These are phyloP conservation scores for Blastobotrys petasosporus DNA, from an alignment of 1,139 yeast genomes.

Conservation along the genomic window DNA sequence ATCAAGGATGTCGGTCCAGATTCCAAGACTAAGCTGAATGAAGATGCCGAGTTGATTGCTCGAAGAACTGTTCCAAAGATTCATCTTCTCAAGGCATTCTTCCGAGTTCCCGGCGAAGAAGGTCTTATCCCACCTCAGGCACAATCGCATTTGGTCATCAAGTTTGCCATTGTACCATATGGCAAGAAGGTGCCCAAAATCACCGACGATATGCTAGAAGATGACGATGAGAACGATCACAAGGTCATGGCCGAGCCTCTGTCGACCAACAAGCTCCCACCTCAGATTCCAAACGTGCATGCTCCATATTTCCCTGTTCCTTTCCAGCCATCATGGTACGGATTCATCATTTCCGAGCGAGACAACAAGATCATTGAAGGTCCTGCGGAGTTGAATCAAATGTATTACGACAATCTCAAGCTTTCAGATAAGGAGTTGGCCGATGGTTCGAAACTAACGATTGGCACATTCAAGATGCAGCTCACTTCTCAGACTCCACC, in stretches of 20 bases:
- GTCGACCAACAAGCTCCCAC: slow-evolving; percentile 57
- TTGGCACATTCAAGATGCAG: slow-evolving; percentile 71
- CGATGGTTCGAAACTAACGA: slow-evolving; percentile 43
- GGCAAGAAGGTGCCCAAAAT: slow-evolving; percentile 39
- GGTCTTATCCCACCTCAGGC: slow-evolving; percentile 67
- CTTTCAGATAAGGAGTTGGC: slow-evolving; percentile 46
- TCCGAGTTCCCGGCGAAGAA: slow-evolving; percentile 84
- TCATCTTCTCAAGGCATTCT: slow-evolving; percentile 63
- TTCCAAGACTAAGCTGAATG: slow-evolving; percentile 6
- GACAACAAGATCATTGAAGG: slow-evolving; percentile 75
- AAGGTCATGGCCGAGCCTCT: slow-evolving; percentile 70
- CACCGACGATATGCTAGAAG: slow-evolving; percentile 35
- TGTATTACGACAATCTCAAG: slow-evolving; percentile 51
- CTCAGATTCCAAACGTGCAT: slow-evolving; percentile 53
- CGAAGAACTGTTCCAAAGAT: slow-evolving; percentile 46
- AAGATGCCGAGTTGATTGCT: slow-evolving; percentile 14
- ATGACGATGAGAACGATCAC: slow-evolving; percentile 45
- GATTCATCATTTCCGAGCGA: slow-evolving; percentile 60
- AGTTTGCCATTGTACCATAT: slow-evolving; percentile 69
- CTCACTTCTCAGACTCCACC: slow-evolving; percentile 68
- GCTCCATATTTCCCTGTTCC: slow-evolving; percentile 72
- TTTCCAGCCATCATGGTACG: slow-evolving; percentile 51
- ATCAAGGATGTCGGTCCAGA: slow-evolving; percentile 15
- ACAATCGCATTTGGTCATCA: slow-evolving; percentile 65
- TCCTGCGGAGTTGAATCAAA: slow-evolving; percentile 50